Conservation (phyloP, 345 rosid species). For the Gossypium sturtianum region DNA sequence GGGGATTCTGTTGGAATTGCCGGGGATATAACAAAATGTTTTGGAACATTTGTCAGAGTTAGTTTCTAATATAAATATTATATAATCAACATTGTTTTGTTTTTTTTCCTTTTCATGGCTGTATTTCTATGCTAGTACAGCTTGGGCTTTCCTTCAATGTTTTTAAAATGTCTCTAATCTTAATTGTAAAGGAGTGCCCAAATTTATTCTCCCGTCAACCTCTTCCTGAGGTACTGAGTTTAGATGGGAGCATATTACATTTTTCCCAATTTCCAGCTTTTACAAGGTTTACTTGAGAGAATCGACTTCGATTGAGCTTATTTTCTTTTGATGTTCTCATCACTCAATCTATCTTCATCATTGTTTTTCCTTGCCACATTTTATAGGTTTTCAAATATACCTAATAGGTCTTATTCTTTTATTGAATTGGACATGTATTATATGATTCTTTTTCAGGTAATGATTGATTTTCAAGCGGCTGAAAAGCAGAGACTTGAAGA, state of each 20-base stretch:
- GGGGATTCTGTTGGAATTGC: background rate
- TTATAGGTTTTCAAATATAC: background rate
- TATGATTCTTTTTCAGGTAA: constrained; percentile 52
- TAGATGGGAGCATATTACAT: background rate
- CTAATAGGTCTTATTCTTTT: background rate
- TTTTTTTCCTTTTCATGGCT: background rate
- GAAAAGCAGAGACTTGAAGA: constrained; percentile 83
- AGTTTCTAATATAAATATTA: background rate
- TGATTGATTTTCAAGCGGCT: constrained; percentile 99
- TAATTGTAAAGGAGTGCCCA: background rate
- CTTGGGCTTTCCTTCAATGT: background rate
- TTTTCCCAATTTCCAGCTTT: background rate
- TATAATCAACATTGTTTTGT: background rate
- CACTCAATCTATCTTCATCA: background rate
- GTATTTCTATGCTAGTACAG: background rate
- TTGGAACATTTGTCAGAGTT: background rate
- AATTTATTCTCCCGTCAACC: background rate
- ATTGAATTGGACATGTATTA: too few relatives aligned
- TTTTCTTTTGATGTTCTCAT: background rate
- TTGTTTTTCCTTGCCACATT: background rate
- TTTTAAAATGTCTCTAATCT: background rate
- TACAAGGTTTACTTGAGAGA: constrained; percentile 1
- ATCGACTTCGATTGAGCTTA: background rate
- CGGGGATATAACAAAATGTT: background rate
- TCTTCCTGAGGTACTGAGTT: too few relatives aligned